Evolutionary conservation across 2,329 filamentous ascomycete genomes (phyloP).

Genomic region (Pezicula carpinea): DNA sequence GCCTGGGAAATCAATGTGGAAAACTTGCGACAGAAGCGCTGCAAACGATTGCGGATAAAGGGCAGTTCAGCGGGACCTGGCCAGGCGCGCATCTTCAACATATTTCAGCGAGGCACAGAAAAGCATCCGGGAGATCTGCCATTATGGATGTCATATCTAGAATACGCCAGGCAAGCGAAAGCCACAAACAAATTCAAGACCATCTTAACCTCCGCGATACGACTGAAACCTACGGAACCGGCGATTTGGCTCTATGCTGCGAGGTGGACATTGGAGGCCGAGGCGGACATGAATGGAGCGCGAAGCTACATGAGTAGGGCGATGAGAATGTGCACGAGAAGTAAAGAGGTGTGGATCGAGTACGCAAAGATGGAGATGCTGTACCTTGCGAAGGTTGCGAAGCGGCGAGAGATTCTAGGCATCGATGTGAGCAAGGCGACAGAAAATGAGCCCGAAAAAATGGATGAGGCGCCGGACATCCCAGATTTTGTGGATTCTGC

Average conservation of each 20-base stretch:
- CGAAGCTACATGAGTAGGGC: constrained; percentile 85
- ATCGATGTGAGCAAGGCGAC: constrained; percentile 45
- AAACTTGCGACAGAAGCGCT: constrained; percentile 73
- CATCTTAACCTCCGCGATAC: constrained; percentile 63
- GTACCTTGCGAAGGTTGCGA: constrained; percentile 78
- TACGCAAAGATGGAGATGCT: constrained; percentile 91
- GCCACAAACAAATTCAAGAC: constrained; percentile 62
- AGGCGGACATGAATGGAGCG: constrained; percentile 84
- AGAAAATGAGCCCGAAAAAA: constrained; percentile 36
- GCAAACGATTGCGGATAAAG: constrained; percentile 74
- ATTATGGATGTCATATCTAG: constrained; percentile 87
- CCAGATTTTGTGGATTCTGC: constrained; percentile 32
- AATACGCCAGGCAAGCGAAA: constrained; percentile 68
- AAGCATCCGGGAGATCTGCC: constrained; percentile 77
- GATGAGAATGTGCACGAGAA: constrained; percentile 78
- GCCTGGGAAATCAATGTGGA: constrained; percentile 69
- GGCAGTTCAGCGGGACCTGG: constrained; percentile 61
- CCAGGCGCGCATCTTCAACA: constrained; percentile 79
- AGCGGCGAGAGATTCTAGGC: constrained; percentile 63
- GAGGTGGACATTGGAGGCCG: constrained; percentile 68
- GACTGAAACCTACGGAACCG: constrained; percentile 79
- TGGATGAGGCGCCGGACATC: constrained; percentile 40
- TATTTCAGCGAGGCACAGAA: constrained; percentile 80
- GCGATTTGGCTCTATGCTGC: constrained; percentile 84
- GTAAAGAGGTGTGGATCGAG: constrained; percentile 75